Evolutionary conservation across 345 rosid genomes (phyloP).

Genomic region (Pseudoturritis turrita): DNA sequence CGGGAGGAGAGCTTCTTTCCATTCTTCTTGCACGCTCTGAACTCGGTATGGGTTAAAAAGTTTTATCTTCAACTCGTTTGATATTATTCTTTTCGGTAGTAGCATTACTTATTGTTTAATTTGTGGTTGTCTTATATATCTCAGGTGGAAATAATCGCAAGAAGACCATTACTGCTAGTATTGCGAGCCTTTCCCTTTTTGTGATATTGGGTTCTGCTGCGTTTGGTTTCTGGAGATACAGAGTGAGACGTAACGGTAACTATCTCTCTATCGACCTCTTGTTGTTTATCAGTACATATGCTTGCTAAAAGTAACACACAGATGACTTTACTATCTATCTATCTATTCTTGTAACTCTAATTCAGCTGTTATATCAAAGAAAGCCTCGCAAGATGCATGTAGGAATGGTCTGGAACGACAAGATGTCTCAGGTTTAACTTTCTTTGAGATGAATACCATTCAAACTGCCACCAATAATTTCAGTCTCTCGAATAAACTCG

Average conservation of each 20-base stretch:
- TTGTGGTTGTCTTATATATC: background rate
- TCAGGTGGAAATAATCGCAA: constrained; percentile 18
- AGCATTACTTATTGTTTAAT: background rate
- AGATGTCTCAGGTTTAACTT: background rate
- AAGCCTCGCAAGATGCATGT: background rate
- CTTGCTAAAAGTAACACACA: background rate
- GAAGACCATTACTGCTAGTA: background rate
- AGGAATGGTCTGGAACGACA: background rate
- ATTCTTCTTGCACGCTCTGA: constrained; percentile 13
- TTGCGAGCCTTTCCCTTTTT: constrained; percentile 2
- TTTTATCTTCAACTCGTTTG: no score
- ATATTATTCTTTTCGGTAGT: background rate
- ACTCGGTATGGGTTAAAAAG: background rate
- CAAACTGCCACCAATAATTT: constrained; percentile 8
- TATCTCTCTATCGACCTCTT: no score
- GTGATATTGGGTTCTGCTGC: background rate
- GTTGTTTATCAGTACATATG: no score
- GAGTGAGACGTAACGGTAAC: background rate
- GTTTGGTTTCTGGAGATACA: background rate
- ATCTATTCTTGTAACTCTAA: no score
- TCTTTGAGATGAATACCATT: constrained; percentile 1
- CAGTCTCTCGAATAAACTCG: constrained; percentile 12
- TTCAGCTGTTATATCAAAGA: background rate
- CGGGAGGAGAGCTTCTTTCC: background rate
- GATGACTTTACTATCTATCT: background rate